Base-by-base conservation (phyloP, 345 rosid genomes). In the Arabidopsis thaliana region DNA sequence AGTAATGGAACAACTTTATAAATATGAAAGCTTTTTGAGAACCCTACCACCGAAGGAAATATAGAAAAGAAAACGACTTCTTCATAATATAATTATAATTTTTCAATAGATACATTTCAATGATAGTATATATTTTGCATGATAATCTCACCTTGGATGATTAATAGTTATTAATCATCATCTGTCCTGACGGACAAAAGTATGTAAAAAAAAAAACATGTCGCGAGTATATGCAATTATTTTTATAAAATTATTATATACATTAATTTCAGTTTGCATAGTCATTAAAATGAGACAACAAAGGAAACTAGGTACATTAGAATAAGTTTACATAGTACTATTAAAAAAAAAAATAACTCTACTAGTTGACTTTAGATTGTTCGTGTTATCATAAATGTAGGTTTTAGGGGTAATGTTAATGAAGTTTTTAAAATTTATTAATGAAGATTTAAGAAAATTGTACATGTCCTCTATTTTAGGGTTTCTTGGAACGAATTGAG, bases 21-120 rank as follows among this genome's bases (percentile, higher is more conserved):
- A 49, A 61, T 34, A 62, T 2, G 34, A 34, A 69, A 41, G 13
- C 25, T 46, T 48, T 66, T 68, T 12, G 12, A 37, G 41, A 61
- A 69, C 75, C 80, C 75, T 58, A 76, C 75, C 80, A 69, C 65
- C 33, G 8, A 55, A 53, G 46, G 41, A 60, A 52, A 60, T 76
- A n/a, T 33, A 61, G 75, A 69, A 69, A 76, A 61, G 75, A 69
- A 69, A 76, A 76, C 51, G 80, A 55, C 71, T 42, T 46, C 36
- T 52, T 59, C 61, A 28, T 32, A 8, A 50, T 59, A 30, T 59
- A 30, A 16, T 53, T 59, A 30, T 59, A 30, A 16, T 53, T 6
- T 7, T 67, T 41, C 46, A 75, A 42, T 68, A 76, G 34, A 52
- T 76, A 58, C 64, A 52, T 45, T 45, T 42, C 79, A 61, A 52